phyloP scores from a whole-genome alignment of 345 rosid genomes.

The Atalantia buxifolia region DNA sequence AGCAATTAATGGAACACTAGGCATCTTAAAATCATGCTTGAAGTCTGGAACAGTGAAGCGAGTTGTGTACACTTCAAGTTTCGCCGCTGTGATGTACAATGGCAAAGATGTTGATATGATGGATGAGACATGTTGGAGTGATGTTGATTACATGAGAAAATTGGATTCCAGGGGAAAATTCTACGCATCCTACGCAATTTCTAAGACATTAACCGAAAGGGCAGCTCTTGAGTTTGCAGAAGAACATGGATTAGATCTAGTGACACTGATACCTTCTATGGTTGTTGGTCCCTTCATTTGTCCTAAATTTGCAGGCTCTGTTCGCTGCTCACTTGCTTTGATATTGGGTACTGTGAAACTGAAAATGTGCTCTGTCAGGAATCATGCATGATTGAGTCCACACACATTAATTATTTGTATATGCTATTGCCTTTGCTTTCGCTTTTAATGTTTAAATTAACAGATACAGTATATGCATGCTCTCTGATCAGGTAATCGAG shows the following conservation, averaged over 20 bases:
- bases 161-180: accelerated
- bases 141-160: constrained; percentile 2
- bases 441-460: too few species aligned
- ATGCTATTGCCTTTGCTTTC: too few species aligned
- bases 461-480: too few species aligned
- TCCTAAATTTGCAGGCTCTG: constrained; percentile 30
- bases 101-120: neutral
- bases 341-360: constrained; percentile 15
- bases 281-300: constrained; percentile 46
- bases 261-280: constrained; percentile 31
- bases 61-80: constrained; percentile 64
- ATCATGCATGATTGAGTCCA: too few species aligned
- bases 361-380: neutral
- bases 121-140: constrained; percentile 14
- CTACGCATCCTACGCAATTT: constrained; percentile 3
- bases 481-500: neutral
- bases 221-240: constrained; percentile 32
- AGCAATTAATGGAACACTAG: constrained; percentile 44
- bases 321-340: constrained; percentile 19
- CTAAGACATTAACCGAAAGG: constrained; percentile 36
- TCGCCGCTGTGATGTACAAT: constrained; percentile 2
- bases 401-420: too few species aligned
- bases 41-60: constrained; percentile 52
- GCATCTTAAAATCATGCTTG: constrained; percentile 51
- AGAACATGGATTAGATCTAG: constrained; percentile 32